phyloP scores from a whole-genome alignment of 1,284 basidiomycete species.

The Hemileia vastatrix region DNA sequence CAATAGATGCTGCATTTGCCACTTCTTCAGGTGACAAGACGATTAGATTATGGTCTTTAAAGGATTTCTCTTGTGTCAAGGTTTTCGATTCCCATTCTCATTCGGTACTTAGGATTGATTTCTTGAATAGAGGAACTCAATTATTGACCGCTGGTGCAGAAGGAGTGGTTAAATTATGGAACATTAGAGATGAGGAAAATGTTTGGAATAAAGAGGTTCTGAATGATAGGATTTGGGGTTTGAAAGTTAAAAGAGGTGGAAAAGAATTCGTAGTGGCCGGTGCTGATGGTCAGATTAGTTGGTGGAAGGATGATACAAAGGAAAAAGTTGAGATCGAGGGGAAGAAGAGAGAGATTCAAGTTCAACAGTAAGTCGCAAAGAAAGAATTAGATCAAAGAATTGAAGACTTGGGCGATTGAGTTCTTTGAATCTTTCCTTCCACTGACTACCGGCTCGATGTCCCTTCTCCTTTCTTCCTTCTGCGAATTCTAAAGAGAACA shows the following conservation, averaged over 20 bases:
- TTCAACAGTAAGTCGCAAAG: no score
- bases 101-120: slow-evolving; percentile 86
- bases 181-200: slow-evolving; percentile 65
- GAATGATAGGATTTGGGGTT: slow-evolving; percentile 69
- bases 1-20: slow-evolving; percentile 71
- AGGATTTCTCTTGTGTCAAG: slow-evolving; percentile 45
- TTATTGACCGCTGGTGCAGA: slow-evolving; percentile 81
- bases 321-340: slow-evolving; percentile 65
- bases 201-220: no score
- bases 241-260: slow-evolving; percentile 69
- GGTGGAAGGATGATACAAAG: slow-evolving; percentile 88
- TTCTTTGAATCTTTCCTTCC: no score
- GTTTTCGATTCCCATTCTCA: slow-evolving; percentile 97
- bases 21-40: slow-evolving; percentile 92
- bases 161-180: slow-evolving; percentile 93
- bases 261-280: slow-evolving; percentile 76
- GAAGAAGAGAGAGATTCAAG: slow-evolving; percentile 57
- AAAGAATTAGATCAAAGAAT: slow-evolving; percentile 90
- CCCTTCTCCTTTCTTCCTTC: no score
- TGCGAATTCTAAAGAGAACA: no score
- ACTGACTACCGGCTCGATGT: no score
- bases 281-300: slow-evolving; percentile 82
- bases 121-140: slow-evolving; percentile 73
- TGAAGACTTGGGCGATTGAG: no score
- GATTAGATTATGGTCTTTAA: slow-evolving; percentile 87